phyloP scores from a whole-genome alignment of 139 green algal genomes.

The Dunaliella primolecta region DNA sequence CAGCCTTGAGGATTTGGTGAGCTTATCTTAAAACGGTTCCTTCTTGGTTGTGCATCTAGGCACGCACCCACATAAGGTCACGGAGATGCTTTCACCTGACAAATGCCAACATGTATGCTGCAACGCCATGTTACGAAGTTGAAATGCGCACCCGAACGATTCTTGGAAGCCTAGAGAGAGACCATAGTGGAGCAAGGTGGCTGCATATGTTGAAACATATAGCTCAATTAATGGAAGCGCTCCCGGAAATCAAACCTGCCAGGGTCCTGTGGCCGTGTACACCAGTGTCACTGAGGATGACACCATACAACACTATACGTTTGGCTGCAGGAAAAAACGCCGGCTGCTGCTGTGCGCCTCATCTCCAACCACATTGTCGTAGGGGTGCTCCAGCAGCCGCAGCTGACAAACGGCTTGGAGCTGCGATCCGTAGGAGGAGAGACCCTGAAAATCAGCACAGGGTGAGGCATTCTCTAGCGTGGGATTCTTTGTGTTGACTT shows the following conservation, averaged over 20 bases:
- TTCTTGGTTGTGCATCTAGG: background rate
- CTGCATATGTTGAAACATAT: background rate
- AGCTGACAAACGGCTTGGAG: background rate
- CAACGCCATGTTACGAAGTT: background rate
- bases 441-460: background rate
- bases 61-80: background rate
- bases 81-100: background rate
- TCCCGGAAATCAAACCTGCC: background rate
- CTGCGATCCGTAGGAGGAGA: background rate
- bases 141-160: background rate
- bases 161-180: background rate
- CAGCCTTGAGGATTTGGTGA: background rate
- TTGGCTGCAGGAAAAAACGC: background rate
- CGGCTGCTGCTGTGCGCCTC: background rate
- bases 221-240: background rate
- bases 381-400: background rate
- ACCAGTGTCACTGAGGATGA: background rate
- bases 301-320: background rate
- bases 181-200: background rate
- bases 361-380: background rate
- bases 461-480: background rate
- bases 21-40: background rate
- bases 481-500: background rate
- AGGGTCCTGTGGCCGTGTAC: background rate
- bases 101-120: background rate